Conservation (phyloP, 139 green algal genomes). For the Monoraphidium neglectum region DNA sequence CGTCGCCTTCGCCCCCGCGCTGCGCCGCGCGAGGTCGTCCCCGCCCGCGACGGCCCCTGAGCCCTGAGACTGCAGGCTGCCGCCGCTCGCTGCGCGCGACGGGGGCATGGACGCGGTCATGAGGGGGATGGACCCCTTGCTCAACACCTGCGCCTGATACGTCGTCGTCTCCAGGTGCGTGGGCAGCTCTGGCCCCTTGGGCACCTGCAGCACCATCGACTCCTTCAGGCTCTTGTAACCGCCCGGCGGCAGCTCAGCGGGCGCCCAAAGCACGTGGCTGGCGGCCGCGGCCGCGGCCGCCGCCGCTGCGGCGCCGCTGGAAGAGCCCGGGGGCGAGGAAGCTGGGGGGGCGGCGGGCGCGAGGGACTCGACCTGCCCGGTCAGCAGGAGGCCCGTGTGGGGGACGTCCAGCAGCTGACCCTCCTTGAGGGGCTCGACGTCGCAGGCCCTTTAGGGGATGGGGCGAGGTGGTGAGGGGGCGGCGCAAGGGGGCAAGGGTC, state of each 20-base stretch:
- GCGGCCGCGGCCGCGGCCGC: background rate
- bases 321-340: background rate
- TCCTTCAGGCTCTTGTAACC: slow-evolving; percentile 12
- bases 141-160: slow-evolving; percentile 24
- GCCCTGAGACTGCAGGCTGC: too few relatives aligned
- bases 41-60: too few relatives aligned
- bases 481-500: too few relatives aligned
- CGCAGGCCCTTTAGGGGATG: slow-evolving; percentile 20
- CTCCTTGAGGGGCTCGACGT: slow-evolving; percentile 4
- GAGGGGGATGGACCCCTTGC: slow-evolving; percentile 21
- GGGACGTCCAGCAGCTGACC: slow-evolving; percentile 11
- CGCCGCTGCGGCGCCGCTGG: background rate
- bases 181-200: background rate
- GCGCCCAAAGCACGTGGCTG: background rate
- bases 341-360: background rate
- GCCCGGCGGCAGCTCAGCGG: slow-evolving; percentile 16
- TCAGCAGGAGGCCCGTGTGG: slow-evolving; percentile 19
- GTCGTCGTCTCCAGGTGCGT: slow-evolving; percentile 3
- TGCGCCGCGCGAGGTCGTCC: too few relatives aligned
- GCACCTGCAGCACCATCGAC: slow-evolving; percentile 15
- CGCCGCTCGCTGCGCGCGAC: too few relatives aligned
- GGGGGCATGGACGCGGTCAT: too few relatives aligned
- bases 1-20: too few relatives aligned
- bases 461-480: too few relatives aligned
- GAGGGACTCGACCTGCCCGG: background rate